Evolutionary conservation across 805 yeast species (phyloP).

Genomic region (Yarrowia yakushimensis): DNA sequence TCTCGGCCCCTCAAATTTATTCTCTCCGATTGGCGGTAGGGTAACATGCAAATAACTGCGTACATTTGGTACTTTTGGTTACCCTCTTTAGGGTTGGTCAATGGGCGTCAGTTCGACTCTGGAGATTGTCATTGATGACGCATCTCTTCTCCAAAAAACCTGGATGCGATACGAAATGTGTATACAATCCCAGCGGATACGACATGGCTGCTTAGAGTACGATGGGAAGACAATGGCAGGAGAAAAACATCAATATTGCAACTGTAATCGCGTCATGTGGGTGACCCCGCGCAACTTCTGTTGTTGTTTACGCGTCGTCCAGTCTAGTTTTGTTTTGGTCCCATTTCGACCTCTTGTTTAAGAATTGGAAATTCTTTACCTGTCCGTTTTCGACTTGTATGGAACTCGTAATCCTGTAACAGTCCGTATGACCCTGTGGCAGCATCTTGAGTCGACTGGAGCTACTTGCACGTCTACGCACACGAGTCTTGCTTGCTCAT

Average conservation of each 20-base stretch:
- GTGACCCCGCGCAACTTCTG: neutral
- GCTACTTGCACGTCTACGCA: too few species aligned
- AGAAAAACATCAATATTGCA: neutral
- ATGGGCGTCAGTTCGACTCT: neutral
- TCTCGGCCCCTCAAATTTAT: neutral
- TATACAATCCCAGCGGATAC: too few species aligned
- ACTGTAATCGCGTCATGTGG: too few species aligned
- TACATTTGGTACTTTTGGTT: neutral
- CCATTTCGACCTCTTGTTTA: neutral
- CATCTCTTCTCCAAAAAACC: too few species aligned
- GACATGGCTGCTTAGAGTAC: too few species aligned
- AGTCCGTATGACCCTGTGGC: too few species aligned
- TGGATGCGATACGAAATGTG: too few species aligned
- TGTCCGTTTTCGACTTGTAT: neutral
- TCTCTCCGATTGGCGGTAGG: neutral
- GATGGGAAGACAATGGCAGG: neutral
- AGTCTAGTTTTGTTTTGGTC: neutral
- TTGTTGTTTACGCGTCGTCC: neutral
- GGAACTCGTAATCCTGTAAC: neutral
- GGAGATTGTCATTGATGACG: neutral
- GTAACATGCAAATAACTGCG: too few species aligned
- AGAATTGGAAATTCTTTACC: neutral
- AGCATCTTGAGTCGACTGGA: too few species aligned
- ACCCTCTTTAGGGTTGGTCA: slow-evolving; percentile 4
- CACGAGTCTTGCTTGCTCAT: neutral